Evolutionary conservation across 2,329 filamentous ascomycete genomes (phyloP).

Genomic region (Phaeophleospora eucalypticola): DNA sequence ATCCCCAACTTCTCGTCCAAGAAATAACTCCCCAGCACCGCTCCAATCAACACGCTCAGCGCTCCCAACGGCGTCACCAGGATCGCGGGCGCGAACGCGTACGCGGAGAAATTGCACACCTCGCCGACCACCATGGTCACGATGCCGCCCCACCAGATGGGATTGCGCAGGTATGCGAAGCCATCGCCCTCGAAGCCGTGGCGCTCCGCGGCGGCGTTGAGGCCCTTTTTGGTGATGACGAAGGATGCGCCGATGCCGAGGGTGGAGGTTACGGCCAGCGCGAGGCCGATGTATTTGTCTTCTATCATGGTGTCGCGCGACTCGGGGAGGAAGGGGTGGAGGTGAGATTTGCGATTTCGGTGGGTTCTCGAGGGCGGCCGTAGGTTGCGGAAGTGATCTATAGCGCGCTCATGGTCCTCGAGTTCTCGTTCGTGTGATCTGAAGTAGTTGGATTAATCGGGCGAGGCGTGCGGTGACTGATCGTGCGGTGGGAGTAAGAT

Average conservation of each 20-base stretch:
- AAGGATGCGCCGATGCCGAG: slow-evolving; percentile 75
- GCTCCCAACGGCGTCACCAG: slow-evolving; percentile 92
- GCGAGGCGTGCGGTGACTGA: not conserved
- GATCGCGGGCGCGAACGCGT: slow-evolving; percentile 98
- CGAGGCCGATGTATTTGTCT: slow-evolving; percentile 70
- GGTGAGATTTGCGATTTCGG: not conserved
- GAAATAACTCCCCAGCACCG: slow-evolving; percentile 92
- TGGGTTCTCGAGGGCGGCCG: not conserved
- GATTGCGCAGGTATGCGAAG: slow-evolving; percentile 87
- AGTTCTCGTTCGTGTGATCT: not conserved
- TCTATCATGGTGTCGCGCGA: slow-evolving; percentile 26
- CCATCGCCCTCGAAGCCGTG: slow-evolving; percentile 97
- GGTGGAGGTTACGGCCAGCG: slow-evolving; percentile 69
- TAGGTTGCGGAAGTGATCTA: not conserved
- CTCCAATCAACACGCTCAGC: slow-evolving; percentile 87
- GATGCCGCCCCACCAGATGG: slow-evolving; percentile 97
- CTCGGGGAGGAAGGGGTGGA: not conserved
- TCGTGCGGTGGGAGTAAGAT: too few species aligned
- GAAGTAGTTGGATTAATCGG: not conserved
- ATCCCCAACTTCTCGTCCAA: slow-evolving; percentile 85
- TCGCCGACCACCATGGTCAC: slow-evolving; percentile 86
- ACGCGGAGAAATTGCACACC: slow-evolving; percentile 94
- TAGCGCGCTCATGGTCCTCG: slow-evolving; percentile 1
- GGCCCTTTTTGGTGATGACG: slow-evolving; percentile 97
- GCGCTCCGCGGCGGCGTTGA: slow-evolving; percentile 83